Base-by-base conservation (phyloP, 805 yeast genomes). In the Candida nonsorbophila region DNA sequence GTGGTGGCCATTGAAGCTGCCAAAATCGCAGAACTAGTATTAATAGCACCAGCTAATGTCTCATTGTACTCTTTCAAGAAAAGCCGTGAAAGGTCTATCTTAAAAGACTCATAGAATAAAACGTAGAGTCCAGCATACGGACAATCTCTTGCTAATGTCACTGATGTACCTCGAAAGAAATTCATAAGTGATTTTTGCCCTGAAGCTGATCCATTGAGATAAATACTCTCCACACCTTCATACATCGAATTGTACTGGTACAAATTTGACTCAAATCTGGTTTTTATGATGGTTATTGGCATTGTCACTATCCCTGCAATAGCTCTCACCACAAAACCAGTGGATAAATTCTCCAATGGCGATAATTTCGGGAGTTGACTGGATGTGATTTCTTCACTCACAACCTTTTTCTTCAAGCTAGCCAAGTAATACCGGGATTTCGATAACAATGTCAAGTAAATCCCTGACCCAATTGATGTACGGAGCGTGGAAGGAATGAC, bases 121-220 rank as follows among this genome's bases (percentile, higher is more conserved):
- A 92, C 86, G 47, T 92, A 90, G 4, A 92, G 49, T 0, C 98
- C 98, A 5, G 98, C 97, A 53, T 92, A 84, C 0, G 98, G 98
- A 14, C 95, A 94, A 57, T 92, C 98, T 39, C 98, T 61, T 8
- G 84, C 70, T 37, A 81, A 70, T 0, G 98, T 92, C 2, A 94
- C 95, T 1, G 83, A 77, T 44, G 82, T 83, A 0, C 98, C 98
- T 36, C 76, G 70, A 53, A 87, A 87, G 49, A 90, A 87, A 10
- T 95, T 94, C 13, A 54, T 47, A 0, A 77, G 21, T 0, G 87
- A 52, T 25, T 25, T 16, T 18, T 30, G 30, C 4, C 28, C 28
- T n/a, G n/a, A n/a, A n/a, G n/a, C n/a, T n/a, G n/a, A n/a, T 18
- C 42, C 50, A 24, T 44, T 44, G n/a, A 40, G 39, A 33, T 69